Percentiles rank a stretch among this genome's conserved stretches.
Conservation (phyloP, 2,329 filamentous ascomycete species). For the Pseudodiploospora longispora region DNA sequence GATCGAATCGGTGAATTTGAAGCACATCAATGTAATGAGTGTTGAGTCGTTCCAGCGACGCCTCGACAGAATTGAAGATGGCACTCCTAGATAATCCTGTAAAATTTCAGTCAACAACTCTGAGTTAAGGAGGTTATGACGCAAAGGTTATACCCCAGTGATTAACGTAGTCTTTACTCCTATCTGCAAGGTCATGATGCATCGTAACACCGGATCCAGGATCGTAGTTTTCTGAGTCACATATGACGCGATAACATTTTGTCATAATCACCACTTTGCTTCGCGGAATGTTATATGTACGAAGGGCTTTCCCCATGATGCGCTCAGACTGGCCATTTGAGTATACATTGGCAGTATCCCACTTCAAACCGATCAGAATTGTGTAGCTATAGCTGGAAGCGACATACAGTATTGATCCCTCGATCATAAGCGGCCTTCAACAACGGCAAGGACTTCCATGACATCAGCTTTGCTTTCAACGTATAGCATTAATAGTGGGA, state of each 20-base stretch:
- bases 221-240: conserved; percentile 3
- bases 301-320: not conserved
- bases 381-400: not conserved
- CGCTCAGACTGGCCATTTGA: conserved; percentile 2
- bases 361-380: too few relatives aligned
- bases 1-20: conserved; percentile 46
- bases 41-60: conserved; percentile 43
- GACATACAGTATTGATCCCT: conserved; percentile 13
- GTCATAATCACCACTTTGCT: conserved; percentile 1
- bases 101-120: not conserved
- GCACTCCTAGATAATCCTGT: conserved; percentile 45
- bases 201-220: not conserved
- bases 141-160: conserved; percentile 1
- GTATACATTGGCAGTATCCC: not conserved
- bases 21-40: conserved; percentile 50
- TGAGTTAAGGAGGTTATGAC: not conserved
- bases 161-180: conserved; percentile 4
- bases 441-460: conserved; percentile 5
- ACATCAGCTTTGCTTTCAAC: too few relatives aligned
- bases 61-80: conserved; percentile 58
- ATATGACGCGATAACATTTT: conserved; percentile 1
- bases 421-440: conserved; percentile 12
- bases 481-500: too few relatives aligned
- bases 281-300: not conserved
- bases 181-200: conserved; percentile 3